A percentile compares a stretch with the other conserved stretches of the same genome.
phyloP scores from a whole-genome alignment of 2,329 filamentous ascomycete species.

The Diaporthe amygdali region DNA sequence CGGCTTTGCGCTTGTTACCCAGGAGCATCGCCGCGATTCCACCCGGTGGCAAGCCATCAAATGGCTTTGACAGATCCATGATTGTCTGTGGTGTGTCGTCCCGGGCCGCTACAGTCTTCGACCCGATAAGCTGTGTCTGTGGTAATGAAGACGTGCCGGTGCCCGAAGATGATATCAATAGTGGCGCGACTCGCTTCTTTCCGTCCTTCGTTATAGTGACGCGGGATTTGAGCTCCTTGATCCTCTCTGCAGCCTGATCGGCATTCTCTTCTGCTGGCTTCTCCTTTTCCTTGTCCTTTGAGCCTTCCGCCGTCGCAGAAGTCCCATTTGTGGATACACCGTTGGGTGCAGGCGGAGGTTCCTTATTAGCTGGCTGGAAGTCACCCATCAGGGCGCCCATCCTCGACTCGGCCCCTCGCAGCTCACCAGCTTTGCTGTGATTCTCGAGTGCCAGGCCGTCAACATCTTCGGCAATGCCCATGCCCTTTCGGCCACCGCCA shows the following conservation, averaged over 20 bases:
- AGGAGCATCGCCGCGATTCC: slow-evolving; percentile 85
- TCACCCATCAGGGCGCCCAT: slow-evolving; percentile 99
- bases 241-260: slow-evolving; percentile 59
- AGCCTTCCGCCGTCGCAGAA: slow-evolving; percentile 29
- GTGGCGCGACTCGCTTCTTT: slow-evolving; percentile 91
- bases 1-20: slow-evolving; percentile 89
- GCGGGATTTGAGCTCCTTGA: slow-evolving; percentile 77
- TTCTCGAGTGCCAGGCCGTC: slow-evolving; percentile 88
- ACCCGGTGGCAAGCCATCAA: slow-evolving; percentile 89
- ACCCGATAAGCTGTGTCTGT: slow-evolving; percentile 84
- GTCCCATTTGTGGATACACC: slow-evolving; percentile 50
- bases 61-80: slow-evolving; percentile 90
- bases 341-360: slow-evolving; percentile 52
- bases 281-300: slow-evolving; percentile 40
- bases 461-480: slow-evolving; percentile 91
- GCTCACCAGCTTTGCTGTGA: slow-evolving; percentile 88
- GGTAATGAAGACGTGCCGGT: slow-evolving; percentile 87
- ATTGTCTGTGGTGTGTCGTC: slow-evolving; percentile 80
- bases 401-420: slow-evolving; percentile 86
- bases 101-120: slow-evolving; percentile 65
- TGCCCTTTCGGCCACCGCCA: slow-evolving; percentile 83
- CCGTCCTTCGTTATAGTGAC: slow-evolving; percentile 96
- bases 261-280: slow-evolving; percentile 50
- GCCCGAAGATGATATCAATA: slow-evolving; percentile 89
- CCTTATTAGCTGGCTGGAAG: slow-evolving; percentile 59